phyloP scores from a whole-genome alignment of 805 yeast genomes.

The Aciculoconidium aculeatum region DNA sequence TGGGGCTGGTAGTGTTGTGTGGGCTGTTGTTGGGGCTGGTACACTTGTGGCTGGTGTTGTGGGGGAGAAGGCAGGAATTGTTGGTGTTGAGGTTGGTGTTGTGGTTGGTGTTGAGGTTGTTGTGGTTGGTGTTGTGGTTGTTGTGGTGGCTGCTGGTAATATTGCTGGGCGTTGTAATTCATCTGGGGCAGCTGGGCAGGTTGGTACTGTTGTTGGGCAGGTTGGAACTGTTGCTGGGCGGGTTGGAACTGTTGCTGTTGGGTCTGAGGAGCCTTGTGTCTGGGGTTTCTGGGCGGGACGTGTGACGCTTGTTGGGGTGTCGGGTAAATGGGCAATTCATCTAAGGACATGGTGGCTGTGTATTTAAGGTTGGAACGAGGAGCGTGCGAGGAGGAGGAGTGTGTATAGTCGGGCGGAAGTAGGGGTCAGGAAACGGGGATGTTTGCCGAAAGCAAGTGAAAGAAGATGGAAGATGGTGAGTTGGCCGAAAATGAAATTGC shows the following conservation, averaged over 20 bases:
- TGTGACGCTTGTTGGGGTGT: constrained; percentile 41
- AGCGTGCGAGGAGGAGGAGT: background rate
- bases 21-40: constrained; percentile 2
- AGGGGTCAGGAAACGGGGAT: background rate
- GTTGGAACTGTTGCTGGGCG: constrained; percentile 4
- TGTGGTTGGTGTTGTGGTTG: constrained; percentile 3
- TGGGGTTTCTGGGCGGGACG: constrained; percentile 9
- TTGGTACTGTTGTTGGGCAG: constrained; percentile 3
- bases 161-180: constrained; percentile 8
- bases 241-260: constrained; percentile 5
- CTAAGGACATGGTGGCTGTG: constrained; percentile 16
- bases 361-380: background rate
- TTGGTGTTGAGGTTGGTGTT: constrained; percentile 1
- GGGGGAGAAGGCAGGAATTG: background rate
- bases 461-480: no score
- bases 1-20: constrained; percentile 7
- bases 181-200: constrained; percentile 4
- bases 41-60: background rate
- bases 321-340: constrained; percentile 41
- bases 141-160: constrained; percentile 3
- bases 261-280: constrained; percentile 4
- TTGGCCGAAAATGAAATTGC: no score
- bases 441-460: no score
- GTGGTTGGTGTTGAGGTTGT: constrained; percentile 2
- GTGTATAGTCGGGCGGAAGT: background rate